Evolutionary conservation across 805 yeast species (phyloP).

Genomic region (Zygoascus tannicola): DNA sequence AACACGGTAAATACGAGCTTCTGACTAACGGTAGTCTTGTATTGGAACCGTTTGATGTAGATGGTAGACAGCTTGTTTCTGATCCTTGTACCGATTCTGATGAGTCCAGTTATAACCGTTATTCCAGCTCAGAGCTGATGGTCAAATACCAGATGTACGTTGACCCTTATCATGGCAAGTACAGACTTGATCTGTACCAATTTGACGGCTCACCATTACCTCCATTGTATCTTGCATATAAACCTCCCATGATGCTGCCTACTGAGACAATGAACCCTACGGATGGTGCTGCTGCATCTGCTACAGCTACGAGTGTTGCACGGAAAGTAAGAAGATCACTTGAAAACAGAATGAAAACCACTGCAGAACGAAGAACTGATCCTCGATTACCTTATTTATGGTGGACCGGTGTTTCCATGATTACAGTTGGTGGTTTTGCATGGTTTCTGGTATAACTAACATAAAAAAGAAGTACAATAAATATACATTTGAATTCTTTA

Average conservation of each 20-base stretch:
- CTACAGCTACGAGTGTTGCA: constrained; percentile 10
- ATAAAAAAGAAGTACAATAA: too few species aligned
- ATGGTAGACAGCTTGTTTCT: constrained; percentile 84
- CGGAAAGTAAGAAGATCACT: constrained; percentile 53
- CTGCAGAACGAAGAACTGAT: constrained; percentile 36
- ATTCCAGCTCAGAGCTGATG: constrained; percentile 56
- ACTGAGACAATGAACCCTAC: constrained; percentile 88
- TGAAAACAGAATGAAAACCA: constrained; percentile 73
- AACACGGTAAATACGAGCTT: constrained; percentile 75
- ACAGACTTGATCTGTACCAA: constrained; percentile 61
- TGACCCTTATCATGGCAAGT: constrained; percentile 78
- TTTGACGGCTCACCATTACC: constrained; percentile 67
- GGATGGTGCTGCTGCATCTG: constrained; percentile 20
- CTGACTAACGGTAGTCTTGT: constrained; percentile 54
- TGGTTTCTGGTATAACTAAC: constrained; percentile 24
- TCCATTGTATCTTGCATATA: constrained; percentile 84
- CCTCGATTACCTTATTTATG: constrained; percentile 23
- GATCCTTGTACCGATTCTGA: constrained; percentile 67
- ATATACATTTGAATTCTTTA: not conserved
- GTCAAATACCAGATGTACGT: constrained; percentile 48
- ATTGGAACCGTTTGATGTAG: constrained; percentile 69
- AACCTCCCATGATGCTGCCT: constrained; percentile 95
- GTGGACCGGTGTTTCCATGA: constrained; percentile 33
- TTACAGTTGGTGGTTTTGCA: constrained; percentile 31
- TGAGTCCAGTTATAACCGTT: constrained; percentile 47